Conservation (phyloP, 768 basidiomycete species). For the Mycena haematopus region DNA sequence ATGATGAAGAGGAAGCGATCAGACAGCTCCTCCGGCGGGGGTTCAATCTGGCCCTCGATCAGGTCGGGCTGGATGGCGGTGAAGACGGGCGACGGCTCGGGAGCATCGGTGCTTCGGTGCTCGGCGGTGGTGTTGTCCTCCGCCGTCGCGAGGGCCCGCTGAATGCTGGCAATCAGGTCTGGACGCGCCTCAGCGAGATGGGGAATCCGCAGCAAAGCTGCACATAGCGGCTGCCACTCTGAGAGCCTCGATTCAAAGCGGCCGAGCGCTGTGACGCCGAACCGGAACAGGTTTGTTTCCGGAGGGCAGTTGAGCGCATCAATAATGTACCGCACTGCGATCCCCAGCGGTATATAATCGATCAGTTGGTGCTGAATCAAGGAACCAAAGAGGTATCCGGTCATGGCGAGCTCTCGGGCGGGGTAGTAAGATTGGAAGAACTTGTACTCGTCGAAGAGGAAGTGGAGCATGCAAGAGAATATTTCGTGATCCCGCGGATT, state of each 20-base stretch:
- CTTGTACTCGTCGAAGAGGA: slow-evolving; percentile 99
- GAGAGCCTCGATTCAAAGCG: slow-evolving; percentile 86
- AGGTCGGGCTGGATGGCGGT: slow-evolving; percentile 78
- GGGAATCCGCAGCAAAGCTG: slow-evolving; percentile 85
- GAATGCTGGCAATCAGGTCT: slow-evolving; percentile 74
- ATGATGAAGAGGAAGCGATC: slow-evolving; percentile 97
- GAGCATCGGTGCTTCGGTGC: slow-evolving; percentile 41
- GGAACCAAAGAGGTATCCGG: slow-evolving; percentile 94
- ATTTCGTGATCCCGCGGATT: slow-evolving; percentile 91
- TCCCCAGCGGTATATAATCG: slow-evolving; percentile 92
- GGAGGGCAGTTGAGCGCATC: slow-evolving; percentile 92
- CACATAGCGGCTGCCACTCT: slow-evolving; percentile 94
- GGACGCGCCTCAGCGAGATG: slow-evolving; percentile 87
- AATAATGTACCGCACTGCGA: slow-evolving; percentile 95
- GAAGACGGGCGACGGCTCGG: slow-evolving; percentile 66
- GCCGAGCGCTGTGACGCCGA: slow-evolving; percentile 89
- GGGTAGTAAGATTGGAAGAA: slow-evolving; percentile 98
- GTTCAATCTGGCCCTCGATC: slow-evolving; percentile 63
- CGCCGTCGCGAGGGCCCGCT: slow-evolving; percentile 68
- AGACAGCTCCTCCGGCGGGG: slow-evolving; percentile 85
- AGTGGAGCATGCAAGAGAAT: slow-evolving; percentile 99
- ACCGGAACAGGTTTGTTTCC: slow-evolving; percentile 93
- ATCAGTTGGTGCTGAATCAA: slow-evolving; percentile 93
- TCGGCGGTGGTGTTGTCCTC: slow-evolving; percentile 52
- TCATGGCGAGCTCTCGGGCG: slow-evolving; percentile 92